These are phyloP conservation scores for Entoloma clypeatum DNA, from an alignment of 1,284 basidiomycete genomes.

Conservation along the genomic window DNA sequence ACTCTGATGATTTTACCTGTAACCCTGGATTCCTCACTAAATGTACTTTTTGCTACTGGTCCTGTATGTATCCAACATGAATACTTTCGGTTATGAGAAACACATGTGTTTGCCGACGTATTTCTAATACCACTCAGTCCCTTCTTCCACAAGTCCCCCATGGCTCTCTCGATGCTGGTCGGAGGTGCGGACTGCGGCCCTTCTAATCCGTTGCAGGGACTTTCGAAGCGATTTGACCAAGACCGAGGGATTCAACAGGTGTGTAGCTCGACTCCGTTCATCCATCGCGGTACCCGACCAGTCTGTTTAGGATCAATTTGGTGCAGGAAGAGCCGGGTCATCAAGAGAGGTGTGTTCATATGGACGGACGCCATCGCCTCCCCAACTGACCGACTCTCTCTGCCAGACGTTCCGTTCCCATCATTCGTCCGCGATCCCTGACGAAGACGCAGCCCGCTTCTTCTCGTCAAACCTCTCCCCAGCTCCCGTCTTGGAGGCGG, in stretches of 20 bases:
- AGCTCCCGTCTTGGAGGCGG: conserved; percentile 29
- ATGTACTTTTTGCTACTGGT: no score
- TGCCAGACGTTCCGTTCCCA: conserved; percentile 60
- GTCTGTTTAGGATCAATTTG: conserved; percentile 59
- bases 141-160: conserved; percentile 32
- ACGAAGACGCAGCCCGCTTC: conserved; percentile 68
- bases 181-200: conserved; percentile 78
- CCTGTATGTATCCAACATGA: no score
- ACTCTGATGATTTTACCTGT: no score
- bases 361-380: conserved; percentile 14
- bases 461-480: conserved; percentile 41
- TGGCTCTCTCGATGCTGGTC: conserved; percentile 75
- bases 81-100: no score
- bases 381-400: conserved; percentile 7
- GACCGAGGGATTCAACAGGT: conserved; percentile 81
- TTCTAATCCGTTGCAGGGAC: conserved; percentile 72
- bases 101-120: conserved; percentile 7
- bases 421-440: conserved; percentile 38
- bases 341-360: conserved; percentile 54
- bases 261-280: conserved; percentile 12
- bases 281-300: conserved; percentile 7
- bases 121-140: conserved; percentile 1
- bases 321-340: conserved; percentile 48
- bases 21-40: no score
- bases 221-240: conserved; percentile 72